These are phyloP conservation scores for Mycena rosella DNA, from an alignment of 768 basidiomycete species.

Conservation along the genomic window DNA sequence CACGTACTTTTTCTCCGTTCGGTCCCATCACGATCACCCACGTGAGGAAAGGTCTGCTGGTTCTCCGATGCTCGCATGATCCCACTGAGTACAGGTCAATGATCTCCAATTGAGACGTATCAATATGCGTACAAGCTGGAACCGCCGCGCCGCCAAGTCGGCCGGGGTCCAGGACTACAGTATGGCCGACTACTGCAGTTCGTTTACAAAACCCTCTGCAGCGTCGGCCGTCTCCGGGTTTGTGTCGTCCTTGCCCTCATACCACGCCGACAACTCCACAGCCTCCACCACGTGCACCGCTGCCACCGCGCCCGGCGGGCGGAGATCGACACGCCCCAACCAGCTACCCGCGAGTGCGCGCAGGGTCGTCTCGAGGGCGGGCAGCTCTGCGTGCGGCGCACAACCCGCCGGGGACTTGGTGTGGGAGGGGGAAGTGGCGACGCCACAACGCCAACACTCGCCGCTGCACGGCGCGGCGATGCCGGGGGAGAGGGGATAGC, in stretches of 20 bases:
- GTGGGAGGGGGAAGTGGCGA: not conserved
- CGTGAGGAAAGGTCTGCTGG: not conserved
- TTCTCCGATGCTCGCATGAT: not conserved
- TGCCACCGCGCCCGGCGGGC: not conserved
- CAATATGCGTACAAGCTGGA: conserved; percentile 5
- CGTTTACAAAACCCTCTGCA: not conserved
- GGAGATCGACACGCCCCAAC: not conserved
- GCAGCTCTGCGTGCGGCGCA: not conserved
- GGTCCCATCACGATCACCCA: not conserved
- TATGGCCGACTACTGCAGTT: not conserved
- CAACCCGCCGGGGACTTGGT: not conserved
- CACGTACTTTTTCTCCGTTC: too few species aligned
- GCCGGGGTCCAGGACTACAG: conserved; percentile 4
- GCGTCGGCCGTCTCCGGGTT: not conserved
- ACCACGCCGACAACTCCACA: not conserved
- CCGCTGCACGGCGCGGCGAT: not conserved
- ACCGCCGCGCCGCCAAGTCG: not conserved
- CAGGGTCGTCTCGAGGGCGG: not conserved
- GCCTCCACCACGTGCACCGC: not conserved
- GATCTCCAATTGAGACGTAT: not conserved
- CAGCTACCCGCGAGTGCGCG: not conserved
- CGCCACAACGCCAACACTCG: not conserved
- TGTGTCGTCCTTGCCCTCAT: too few species aligned
- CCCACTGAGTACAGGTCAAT: conserved; percentile 10
- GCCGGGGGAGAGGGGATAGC: not conserved